These are phyloP conservation scores for Ambrosiella beaveri DNA, from an alignment of 2,329 filamentous ascomycete species.

Conservation along the genomic window DNA sequence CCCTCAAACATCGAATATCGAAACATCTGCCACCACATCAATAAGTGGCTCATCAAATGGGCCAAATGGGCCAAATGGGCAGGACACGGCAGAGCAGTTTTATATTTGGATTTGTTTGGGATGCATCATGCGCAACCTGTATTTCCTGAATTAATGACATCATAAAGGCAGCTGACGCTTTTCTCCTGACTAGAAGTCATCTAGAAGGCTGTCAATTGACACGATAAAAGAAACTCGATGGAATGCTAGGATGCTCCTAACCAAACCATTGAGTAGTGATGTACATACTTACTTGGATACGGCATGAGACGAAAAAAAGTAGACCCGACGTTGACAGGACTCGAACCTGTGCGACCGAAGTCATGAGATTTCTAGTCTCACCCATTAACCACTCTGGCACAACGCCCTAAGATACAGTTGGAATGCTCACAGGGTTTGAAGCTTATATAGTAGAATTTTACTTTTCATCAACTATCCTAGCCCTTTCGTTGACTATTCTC, in stretches of 20 bases:
- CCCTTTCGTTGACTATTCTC: no score
- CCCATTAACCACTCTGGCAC: slow-evolving; percentile 13
- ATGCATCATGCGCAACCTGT: neutral
- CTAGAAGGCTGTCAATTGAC: neutral
- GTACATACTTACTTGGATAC: neutral
- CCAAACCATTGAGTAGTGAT: neutral
- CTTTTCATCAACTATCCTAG: no score
- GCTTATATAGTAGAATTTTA: no score
- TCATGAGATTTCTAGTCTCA: slow-evolving; percentile 13
- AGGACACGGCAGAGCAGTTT: no score
- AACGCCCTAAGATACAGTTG: neutral
- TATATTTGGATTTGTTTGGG: neutral
- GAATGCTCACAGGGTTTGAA: no score
- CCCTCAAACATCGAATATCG: no score
- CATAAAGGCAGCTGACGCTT: neutral
- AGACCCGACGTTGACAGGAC: slow-evolving; percentile 10
- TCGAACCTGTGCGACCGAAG: slow-evolving; percentile 12
- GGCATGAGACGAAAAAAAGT: neutral
- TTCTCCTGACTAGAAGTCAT: slow-evolving; percentile 1
- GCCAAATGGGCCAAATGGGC: no score
- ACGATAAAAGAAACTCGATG: neutral
- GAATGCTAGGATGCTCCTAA: neutral
- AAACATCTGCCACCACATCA: no score
- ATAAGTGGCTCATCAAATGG: no score
- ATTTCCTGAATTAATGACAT: neutral